Percentiles rank a stretch among this genome's conserved stretches.
phyloP scores from a whole-genome alignment of 257 asterid species.

The Solanum chmielewskii region DNA sequence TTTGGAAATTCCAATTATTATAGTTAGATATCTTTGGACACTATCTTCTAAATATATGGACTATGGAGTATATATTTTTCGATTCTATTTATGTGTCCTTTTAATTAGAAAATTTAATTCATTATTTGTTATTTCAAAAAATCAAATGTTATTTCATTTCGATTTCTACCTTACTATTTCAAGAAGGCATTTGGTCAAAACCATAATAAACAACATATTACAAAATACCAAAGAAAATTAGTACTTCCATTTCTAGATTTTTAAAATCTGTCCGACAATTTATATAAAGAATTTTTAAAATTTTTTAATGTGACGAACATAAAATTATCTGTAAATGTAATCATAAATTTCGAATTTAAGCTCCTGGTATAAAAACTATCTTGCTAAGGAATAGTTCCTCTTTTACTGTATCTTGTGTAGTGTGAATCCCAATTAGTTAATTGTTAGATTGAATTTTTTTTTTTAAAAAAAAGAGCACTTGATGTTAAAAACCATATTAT shows the following conservation, averaged over 20 bases:
- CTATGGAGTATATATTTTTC: too few relatives aligned
- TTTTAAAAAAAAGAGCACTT: background rate
- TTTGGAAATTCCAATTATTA: background rate
- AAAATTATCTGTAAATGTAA: too few relatives aligned
- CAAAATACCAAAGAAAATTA: background rate
- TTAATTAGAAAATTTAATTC: background rate
- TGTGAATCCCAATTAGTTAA: background rate
- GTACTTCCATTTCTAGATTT: background rate
- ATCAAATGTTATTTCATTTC: background rate
- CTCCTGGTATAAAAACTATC: background rate
- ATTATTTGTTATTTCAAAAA: background rate
- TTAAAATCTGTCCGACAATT: too few relatives aligned
- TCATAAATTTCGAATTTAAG: background rate
- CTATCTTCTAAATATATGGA: background rate
- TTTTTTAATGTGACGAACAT: accelerated
- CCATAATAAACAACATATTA: background rate
- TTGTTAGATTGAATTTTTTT: background rate
- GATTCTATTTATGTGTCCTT: background rate
- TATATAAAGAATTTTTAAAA: too few relatives aligned
- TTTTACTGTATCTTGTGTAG: background rate
- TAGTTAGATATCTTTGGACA: background rate
- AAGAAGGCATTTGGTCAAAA: background rate
- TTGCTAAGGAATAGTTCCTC: background rate
- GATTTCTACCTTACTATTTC: background rate
- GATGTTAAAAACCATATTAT: background rate